A percentile compares a stretch with the other conserved stretches of the same genome.
These are phyloP conservation scores for Sapria himalayana DNA, from an alignment of 345 rosid species.

Conservation along the genomic window DNA sequence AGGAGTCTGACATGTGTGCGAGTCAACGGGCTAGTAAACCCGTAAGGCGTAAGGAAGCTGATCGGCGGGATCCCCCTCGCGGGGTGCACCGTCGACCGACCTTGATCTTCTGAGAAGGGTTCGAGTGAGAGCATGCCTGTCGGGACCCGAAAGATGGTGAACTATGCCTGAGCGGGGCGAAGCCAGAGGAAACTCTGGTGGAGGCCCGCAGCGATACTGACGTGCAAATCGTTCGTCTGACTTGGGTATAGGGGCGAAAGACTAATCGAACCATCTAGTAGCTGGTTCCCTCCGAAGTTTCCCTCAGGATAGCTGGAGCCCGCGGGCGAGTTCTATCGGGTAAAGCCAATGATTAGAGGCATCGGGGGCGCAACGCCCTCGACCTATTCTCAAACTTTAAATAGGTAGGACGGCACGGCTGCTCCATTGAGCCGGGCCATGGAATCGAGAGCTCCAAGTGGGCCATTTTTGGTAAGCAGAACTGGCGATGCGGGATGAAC, in stretches of 20 bases:
- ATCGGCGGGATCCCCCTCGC: no score
- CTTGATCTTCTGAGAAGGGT: constrained; percentile 13
- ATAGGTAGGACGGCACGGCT: constrained; percentile 7
- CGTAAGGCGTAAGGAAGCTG: no score
- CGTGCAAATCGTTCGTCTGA: constrained; percentile 30
- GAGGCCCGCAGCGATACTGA: constrained; percentile 23
- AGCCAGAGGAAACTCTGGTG: constrained; percentile 15
- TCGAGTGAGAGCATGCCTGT: constrained; percentile 10
- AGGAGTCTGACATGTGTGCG: no score
- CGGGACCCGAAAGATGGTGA: constrained; percentile 15
- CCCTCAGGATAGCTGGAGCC: constrained; percentile 28
- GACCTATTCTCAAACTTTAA: constrained; percentile 7
- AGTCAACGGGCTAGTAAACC: no score
- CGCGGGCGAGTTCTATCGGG: constrained; percentile 11
- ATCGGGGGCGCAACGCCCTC: constrained; percentile 6
- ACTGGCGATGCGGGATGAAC: no score
- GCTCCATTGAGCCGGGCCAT: constrained; percentile 4
- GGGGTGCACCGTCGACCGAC: constrained; percentile 13
- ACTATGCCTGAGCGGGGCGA: constrained; percentile 14
- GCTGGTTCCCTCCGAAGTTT: constrained; percentile 38
- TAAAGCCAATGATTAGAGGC: constrained; percentile 1
- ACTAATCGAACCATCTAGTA: constrained; percentile 41
- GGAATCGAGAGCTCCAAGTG: constrained; percentile 6
- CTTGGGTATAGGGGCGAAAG: constrained; percentile 49
- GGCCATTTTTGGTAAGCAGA: constrained; percentile 6